Base-by-base conservation (phyloP, 352 stramenopile species). In the Globisporangium acanthophoron region DNA sequence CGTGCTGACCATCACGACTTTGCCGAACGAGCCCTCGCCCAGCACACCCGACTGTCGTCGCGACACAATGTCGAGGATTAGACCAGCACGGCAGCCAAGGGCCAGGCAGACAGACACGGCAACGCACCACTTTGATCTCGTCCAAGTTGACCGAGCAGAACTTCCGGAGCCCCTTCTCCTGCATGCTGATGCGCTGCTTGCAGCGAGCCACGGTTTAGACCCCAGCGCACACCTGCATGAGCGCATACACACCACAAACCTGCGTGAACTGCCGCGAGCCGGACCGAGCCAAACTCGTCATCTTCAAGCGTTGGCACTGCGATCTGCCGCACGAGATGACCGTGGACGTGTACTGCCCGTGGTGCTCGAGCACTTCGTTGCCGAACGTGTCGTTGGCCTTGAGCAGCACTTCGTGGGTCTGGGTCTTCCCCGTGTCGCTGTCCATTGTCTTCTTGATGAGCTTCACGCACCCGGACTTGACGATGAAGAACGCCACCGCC, bases 21-120 rank as follows among this genome's bases (percentile, higher is more conserved):
- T 96, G 35, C 96, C 96, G 70, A 98, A 98, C 0, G 96, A 98
- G 11, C 96, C 96, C 66, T 98, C 90, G 54, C 96, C 96, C 3
- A 99, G 71, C 5, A 97, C 93, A 24, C 86, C 78, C 33, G 88
- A 80, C 80, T 88, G 46, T 33, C 8, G 21, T 20, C 18, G 12
- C 18, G 20, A 31, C 20, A 24, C 20, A 24, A 9, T 21, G 27
- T 20, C 29, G 5, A 43, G 7, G 6, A 9, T 9, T 0, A 16
- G 9, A 31, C n/a, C 20, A 31, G 3, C n/a, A 27, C n/a, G 33
- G 21, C 41, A 44, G 20, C 3, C 37, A 2, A 29, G 35, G 2
- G 18, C 27, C 13, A 5, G 13, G 27, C 9, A 2, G 7, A 39
- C 1, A 55, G 3, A 27, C 11, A 39, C 20, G 21, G 7, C 11